Conservation (phyloP, 1,284 basidiomycete species). For the Anthracocystis panici-leucophaei region DNA sequence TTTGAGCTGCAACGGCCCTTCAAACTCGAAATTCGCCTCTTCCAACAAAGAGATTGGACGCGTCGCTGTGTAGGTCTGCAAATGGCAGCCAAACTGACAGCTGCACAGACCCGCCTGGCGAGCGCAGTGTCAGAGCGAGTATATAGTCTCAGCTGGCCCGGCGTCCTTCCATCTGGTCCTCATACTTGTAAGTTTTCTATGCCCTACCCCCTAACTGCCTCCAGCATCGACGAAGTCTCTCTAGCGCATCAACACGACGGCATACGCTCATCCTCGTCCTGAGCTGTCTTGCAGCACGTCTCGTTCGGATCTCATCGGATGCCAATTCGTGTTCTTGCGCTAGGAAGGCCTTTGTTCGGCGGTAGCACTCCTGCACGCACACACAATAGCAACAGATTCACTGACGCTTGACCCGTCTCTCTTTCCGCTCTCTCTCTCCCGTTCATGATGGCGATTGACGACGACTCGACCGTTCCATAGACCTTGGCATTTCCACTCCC, state of each 20-base stretch:
- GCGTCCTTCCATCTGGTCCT: conserved; percentile 6
- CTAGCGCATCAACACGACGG: neutral
- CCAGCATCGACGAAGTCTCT: neutral
- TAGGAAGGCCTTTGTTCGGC: neutral
- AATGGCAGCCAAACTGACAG: neutral
- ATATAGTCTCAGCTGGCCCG: conserved; percentile 17
- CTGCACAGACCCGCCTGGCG: conserved; percentile 16
- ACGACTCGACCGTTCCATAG: conserved; percentile 17
- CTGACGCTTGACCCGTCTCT: conserved; percentile 1
- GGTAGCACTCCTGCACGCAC: neutral
- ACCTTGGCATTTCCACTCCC: conserved; percentile 60
- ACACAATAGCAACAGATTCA: neutral
- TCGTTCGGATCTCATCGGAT: neutral
- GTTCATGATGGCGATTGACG: neutral
- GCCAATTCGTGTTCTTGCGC: conserved; percentile 1
- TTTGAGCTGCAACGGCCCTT: conserved; percentile 13
- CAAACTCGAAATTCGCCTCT: conserved; percentile 35
- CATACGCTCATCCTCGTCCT: neutral
- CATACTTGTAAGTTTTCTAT: conserved; percentile 49
- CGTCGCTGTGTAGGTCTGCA: conserved; percentile 4
- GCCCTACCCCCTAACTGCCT: conserved; percentile 21
- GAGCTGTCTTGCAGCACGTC: conserved; percentile 3
- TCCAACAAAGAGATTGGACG: neutral
- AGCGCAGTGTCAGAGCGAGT: conserved; percentile 10
- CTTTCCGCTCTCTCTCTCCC: conserved; percentile 3